Base-by-base conservation (phyloP, 495 filamentous ascomycete species). In the Chaetomium cochliodes region DNA sequence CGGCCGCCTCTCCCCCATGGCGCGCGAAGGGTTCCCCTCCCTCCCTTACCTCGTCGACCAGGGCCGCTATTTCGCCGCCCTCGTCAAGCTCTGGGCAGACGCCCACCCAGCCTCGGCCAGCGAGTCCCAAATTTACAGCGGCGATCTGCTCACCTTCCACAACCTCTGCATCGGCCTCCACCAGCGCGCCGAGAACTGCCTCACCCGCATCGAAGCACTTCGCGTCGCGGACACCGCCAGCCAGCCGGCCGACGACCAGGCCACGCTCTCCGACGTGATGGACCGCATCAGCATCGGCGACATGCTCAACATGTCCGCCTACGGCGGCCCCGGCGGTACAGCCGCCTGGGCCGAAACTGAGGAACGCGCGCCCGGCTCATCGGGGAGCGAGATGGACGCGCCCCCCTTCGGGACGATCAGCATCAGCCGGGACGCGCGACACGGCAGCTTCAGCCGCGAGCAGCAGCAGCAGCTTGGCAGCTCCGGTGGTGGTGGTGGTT, bases 1-100 rank as follows among this genome's bases (percentile, higher is more conserved):
- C 25, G 87, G 88, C 33, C 87, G 96, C 2, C 76, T 98, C 49
- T 90, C 92, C 2, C 86, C 84, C 12, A 88, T 90, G 11, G 92
- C 90, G 23, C 85, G 91, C 52, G 96, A 99, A 78, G 94, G 94
- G 0, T 98, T 97, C 67, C 96, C 93, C 9, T 93, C 90, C 39
- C 85, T 99, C 28, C 94, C 94, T 0, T 97, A 96, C 72, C 84
- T 99, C 15, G 90, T 99, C 70, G 94, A 99, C 68, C 88, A 93
- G 63, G 86, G 92, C 5, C 86, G 92, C 58, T 92, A 89, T 73
- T 97, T 91, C 70, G 92, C 94, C 12, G 87, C 87, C n/a, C 77
- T 99, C 20, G 89, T 96, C 54, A 87, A 88, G 61, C 82, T 98
- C 41, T 99, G 94, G 94, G 82, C 94, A 18, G 89, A 92, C 44